phyloP scores from a whole-genome alignment of 768 basidiomycete species.

The Harrya chromipes region DNA sequence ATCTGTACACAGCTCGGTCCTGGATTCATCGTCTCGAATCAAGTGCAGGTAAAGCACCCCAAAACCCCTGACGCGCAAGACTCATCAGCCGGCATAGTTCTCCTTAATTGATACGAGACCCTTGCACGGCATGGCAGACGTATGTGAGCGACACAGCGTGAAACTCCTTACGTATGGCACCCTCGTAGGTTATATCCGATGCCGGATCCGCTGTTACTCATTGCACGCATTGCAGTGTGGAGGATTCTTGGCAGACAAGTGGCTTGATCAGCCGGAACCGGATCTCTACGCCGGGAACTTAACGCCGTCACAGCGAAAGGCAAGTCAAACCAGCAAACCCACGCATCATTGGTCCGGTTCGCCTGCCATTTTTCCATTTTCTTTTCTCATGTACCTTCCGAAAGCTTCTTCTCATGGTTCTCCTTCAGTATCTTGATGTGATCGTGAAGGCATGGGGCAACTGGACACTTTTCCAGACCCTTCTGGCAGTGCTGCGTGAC shows the following conservation, averaged over 20 bases:
- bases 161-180: conserved; percentile 83
- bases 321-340: conserved; percentile 23
- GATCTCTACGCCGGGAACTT: conserved; percentile 64
- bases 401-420: background rate
- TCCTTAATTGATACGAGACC: conserved; percentile 80
- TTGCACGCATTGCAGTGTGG: conserved; percentile 57
- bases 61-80: background rate
- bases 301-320: conserved; percentile 85
- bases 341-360: background rate
- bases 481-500: conserved; percentile 54
- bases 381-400: background rate
- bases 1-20: conserved; percentile 74
- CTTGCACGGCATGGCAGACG: conserved; percentile 71
- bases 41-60: conserved; percentile 60
- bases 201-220: conserved; percentile 2
- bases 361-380: background rate
- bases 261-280: conserved; percentile 66
- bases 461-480: conserved; percentile 71
- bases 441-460: conserved; percentile 76
- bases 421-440: conserved; percentile 75
- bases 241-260: conserved; percentile 75
- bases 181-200: conserved; percentile 45
- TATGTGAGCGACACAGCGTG: conserved; percentile 68
- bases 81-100: conserved; percentile 47
- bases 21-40: conserved; percentile 74